Percentiles rank a stretch among this genome's conserved stretches.
Evolutionary conservation across 805 yeast species (phyloP).

Genomic region (Saturnispora zaruensis): DNA sequence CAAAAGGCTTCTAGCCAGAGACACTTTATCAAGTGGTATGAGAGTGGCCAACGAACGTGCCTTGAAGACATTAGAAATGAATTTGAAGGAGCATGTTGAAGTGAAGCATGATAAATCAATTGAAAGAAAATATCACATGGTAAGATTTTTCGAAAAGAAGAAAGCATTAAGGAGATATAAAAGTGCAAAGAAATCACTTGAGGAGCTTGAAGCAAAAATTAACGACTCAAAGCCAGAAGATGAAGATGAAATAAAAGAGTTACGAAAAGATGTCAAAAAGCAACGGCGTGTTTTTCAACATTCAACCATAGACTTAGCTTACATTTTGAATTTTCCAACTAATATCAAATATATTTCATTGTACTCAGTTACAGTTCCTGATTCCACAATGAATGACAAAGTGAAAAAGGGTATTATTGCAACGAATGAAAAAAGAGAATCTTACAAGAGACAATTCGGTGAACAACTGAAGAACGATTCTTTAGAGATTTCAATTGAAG

Average conservation of each 20-base stretch:
- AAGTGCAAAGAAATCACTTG: constrained; percentile 34
- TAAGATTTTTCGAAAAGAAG: constrained; percentile 82
- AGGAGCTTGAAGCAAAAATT: constrained; percentile 26
- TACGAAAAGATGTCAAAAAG: constrained; percentile 27
- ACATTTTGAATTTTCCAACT: constrained; percentile 69
- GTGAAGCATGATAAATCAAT: constrained; percentile 33
- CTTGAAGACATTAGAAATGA: constrained; percentile 39
- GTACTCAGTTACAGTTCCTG: constrained; percentile 42
- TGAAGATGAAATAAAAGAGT: constrained; percentile 19
- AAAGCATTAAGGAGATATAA: constrained; percentile 71
- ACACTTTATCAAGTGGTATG: constrained; percentile 47
- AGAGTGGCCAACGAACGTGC: constrained; percentile 40
- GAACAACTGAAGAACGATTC: constrained; percentile 42
- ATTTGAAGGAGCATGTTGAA: constrained; percentile 34
- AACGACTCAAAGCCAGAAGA: neutral
- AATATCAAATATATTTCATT: constrained; percentile 72
- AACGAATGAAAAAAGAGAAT: constrained; percentile 36
- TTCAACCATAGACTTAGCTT: constrained; percentile 62
- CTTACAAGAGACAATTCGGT: constrained; percentile 45
- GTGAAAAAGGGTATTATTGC: constrained; percentile 36
- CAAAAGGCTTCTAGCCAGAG: constrained; percentile 54
- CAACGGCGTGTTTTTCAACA: constrained; percentile 44
- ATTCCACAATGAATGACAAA: constrained; percentile 25
- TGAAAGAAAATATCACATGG: constrained; percentile 81
- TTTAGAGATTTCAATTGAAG: constrained; percentile 45